phyloP scores from a whole-genome alignment of 192 early-diverging fungal genomes.

The Backusella liffmaniae region DNA sequence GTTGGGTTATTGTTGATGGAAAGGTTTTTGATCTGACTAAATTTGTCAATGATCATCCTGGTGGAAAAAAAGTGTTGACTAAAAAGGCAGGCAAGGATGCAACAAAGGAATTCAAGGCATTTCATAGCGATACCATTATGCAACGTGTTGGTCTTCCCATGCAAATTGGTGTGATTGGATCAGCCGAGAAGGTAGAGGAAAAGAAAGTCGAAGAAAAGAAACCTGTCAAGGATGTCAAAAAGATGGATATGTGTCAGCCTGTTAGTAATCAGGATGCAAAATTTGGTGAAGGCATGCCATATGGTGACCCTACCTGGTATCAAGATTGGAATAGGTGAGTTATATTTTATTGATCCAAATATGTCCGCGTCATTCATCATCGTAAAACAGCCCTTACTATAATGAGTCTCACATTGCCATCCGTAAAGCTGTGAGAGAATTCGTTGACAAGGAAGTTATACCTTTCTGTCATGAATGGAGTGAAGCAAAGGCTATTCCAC shows the following conservation, averaged over 20 bases:
- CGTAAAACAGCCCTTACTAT: constrained; percentile 66
- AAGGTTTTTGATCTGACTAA: constrained; percentile 78
- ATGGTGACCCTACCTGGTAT: constrained; percentile 76
- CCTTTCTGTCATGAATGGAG: constrained; percentile 76
- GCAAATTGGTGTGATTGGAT: constrained; percentile 30
- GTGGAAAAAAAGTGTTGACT: constrained; percentile 85
- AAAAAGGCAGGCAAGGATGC: constrained; percentile 79
- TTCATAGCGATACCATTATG: constrained; percentile 44
- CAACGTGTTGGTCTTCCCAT: constrained; percentile 25
- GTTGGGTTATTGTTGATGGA: constrained; percentile 75
- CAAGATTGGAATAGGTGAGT: constrained; percentile 41
- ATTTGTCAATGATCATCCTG: constrained; percentile 82
- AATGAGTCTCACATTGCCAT: constrained; percentile 66
- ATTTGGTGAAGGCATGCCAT: constrained; percentile 47
- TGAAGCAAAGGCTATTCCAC: constrained; percentile 73
- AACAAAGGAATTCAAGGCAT: constrained; percentile 80
- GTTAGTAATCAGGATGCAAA: constrained; percentile 61
- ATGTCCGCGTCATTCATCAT: neutral
- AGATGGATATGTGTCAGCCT: constrained; percentile 30
- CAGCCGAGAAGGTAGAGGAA: neutral
- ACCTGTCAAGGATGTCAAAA: neutral
- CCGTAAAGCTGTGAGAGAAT: constrained; percentile 58
- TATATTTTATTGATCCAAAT: neutral
- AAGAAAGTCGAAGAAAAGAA: neutral
- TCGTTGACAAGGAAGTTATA: constrained; percentile 75